Percentiles rank a stretch among this genome's conserved stretches.
Conservation (phyloP, 2,329 filamentous ascomycete species). For the Gremmenia infestans region DNA sequence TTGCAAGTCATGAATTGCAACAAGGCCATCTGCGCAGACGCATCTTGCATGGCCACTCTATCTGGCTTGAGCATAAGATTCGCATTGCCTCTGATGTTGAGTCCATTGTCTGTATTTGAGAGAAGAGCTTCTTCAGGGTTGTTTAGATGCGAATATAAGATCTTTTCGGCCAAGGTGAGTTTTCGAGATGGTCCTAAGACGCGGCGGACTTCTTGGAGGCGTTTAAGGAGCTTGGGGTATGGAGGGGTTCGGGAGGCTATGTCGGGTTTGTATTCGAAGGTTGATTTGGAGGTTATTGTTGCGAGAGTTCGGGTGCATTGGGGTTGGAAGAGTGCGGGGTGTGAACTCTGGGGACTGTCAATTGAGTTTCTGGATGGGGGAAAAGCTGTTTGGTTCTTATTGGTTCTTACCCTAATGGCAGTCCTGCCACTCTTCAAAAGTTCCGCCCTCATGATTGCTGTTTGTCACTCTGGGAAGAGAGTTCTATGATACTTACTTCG, state of each 20-base stretch:
- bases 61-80: conserved; percentile 97
- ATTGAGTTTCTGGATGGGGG: conserved; percentile 6
- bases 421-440: conserved; percentile 29
- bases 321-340: conserved; percentile 11
- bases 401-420: conserved; percentile 26
- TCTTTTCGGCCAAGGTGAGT: conserved; percentile 97
- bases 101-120: conserved; percentile 74
- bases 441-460: conserved; percentile 27
- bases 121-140: conserved; percentile 91
- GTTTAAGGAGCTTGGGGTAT: conserved; percentile 75
- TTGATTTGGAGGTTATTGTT: conserved; percentile 21
- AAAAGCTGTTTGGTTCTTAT: too few relatives aligned
- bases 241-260: conserved; percentile 50
- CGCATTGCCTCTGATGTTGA: conserved; percentile 93
- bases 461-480: not conserved
- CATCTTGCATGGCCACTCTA: conserved; percentile 98
- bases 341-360: conserved; percentile 21
- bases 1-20: conserved; percentile 99
- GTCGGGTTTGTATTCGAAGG: conserved; percentile 23
- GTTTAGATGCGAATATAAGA: conserved; percentile 97
- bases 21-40: conserved; percentile 98
- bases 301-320: conserved; percentile 25
- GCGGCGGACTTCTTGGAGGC: conserved; percentile 68
- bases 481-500: too few relatives aligned
- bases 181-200: conserved; percentile 58